Conservation (phyloP, 768 basidiomycete genomes). For the Lactarius akahatsu region DNA sequence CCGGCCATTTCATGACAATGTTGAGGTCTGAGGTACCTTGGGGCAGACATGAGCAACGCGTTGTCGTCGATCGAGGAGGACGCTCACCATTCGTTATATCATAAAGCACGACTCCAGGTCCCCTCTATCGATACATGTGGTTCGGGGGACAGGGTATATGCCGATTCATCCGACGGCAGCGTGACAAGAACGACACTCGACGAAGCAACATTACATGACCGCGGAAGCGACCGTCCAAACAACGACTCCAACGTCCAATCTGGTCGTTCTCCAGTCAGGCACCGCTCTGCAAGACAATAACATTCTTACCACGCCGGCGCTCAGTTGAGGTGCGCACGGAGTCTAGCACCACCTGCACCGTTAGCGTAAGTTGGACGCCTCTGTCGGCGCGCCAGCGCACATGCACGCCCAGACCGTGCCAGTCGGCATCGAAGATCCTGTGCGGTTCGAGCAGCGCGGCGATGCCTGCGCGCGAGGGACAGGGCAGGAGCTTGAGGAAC, state of each 20-base stretch:
- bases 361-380: conserved; percentile 64
- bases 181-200: conserved; percentile 54
- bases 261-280: conserved; percentile 33
- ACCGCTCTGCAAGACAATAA: conserved; percentile 5
- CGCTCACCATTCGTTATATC: conserved; percentile 48
- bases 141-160: conserved; percentile 53
- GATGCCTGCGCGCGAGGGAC: conserved; percentile 85
- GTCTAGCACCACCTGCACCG: conserved; percentile 76
- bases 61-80: neutral
- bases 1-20: conserved; percentile 55
- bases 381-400: conserved; percentile 53
- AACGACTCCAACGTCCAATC: conserved; percentile 74
- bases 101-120: conserved; percentile 42
- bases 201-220: conserved; percentile 66
- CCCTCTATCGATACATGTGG: conserved; percentile 41
- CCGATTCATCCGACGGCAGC: conserved; percentile 38
- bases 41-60: conserved; percentile 24
- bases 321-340: conserved; percentile 58
- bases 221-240: conserved; percentile 65
- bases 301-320: conserved; percentile 53
- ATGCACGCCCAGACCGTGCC: conserved; percentile 86
- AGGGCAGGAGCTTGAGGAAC: conserved; percentile 91
- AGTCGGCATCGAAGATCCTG: conserved; percentile 82
- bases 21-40: conserved; percentile 45
- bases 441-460: conserved; percentile 83